phyloP scores from a whole-genome alignment of 2,329 filamentous ascomycete genomes.

The Cordyceps militaris region DNA sequence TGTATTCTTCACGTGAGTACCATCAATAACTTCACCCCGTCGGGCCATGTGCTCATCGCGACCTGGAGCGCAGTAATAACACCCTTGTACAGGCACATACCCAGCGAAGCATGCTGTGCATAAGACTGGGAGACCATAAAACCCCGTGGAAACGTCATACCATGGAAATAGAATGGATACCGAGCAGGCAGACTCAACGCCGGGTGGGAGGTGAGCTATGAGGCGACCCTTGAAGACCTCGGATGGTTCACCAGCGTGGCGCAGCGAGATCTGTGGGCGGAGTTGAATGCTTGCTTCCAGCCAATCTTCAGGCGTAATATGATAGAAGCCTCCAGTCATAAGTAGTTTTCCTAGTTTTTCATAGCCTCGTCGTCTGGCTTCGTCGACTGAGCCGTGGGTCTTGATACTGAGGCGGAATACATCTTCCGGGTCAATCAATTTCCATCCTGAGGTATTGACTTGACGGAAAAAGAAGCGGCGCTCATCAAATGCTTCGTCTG shows the following conservation, averaged over 20 bases:
- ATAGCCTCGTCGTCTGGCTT: neutral
- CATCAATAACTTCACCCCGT: neutral
- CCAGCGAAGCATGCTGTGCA: neutral
- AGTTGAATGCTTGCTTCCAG: neutral
- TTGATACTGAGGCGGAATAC: neutral
- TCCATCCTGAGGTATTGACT: neutral
- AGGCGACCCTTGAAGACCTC: neutral
- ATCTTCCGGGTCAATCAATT: neutral
- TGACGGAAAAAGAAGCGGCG: too few species aligned
- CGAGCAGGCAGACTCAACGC: neutral
- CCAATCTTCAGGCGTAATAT: neutral
- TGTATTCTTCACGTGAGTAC: neutral
- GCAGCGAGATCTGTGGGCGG: neutral
- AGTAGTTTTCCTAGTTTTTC: neutral
- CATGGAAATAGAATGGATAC: neutral
- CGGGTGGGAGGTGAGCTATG: neutral
- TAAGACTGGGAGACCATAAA: neutral
- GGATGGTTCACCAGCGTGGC: neutral
- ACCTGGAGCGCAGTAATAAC: neutral
- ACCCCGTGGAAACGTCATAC: neutral
- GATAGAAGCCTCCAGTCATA: too few species aligned
- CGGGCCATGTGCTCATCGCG: neutral
- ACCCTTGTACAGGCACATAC: neutral
- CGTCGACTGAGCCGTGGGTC: neutral
- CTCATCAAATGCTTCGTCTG: fast-evolving